A percentile compares a stretch with the other conserved stretches of the same genome.
Evolutionary conservation across 805 yeast genomes (phyloP).

Genomic region (Ogataea polymorpha): DNA sequence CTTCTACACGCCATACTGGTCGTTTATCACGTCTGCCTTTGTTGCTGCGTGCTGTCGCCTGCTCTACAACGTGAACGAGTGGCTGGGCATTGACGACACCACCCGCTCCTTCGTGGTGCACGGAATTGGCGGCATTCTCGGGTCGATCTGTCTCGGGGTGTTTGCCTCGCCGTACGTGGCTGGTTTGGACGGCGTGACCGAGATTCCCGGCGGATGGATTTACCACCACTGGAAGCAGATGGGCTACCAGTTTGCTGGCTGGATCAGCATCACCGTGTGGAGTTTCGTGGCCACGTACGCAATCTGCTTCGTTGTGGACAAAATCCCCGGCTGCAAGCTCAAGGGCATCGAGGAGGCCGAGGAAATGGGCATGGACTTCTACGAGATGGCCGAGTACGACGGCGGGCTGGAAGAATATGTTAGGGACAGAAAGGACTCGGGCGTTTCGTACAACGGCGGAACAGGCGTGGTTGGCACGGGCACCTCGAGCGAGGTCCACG

Average conservation of each 20-base stretch:
- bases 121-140: slow-evolving; percentile 48
- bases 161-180: slow-evolving; percentile 44
- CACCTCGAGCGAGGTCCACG: slow-evolving; percentile 19
- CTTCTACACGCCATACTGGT: slow-evolving; percentile 44
- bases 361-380: slow-evolving; percentile 48
- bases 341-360: slow-evolving; percentile 46
- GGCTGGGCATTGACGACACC: slow-evolving; percentile 45
- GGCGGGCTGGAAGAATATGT: slow-evolving; percentile 8
- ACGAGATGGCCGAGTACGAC: slow-evolving; percentile 45
- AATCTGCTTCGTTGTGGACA: slow-evolving; percentile 45
- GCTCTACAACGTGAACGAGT: slow-evolving; percentile 35
- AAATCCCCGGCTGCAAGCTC: slow-evolving; percentile 48
- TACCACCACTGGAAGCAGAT: slow-evolving; percentile 43
- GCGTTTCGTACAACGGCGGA: slow-evolving; percentile 7
- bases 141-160: slow-evolving; percentile 41
- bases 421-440: slow-evolving; percentile 11
- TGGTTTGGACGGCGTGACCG: slow-evolving; percentile 42
- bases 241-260: slow-evolving; percentile 45
- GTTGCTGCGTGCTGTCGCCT: slow-evolving; percentile 39
- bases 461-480: slow-evolving; percentile 15
- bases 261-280: slow-evolving; percentile 44
- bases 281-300: slow-evolving; percentile 40
- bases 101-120: slow-evolving; percentile 44
- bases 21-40: slow-evolving; percentile 40
- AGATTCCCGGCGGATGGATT: slow-evolving; percentile 46